These are phyloP conservation scores for Onygenales sp. DNA, from an alignment of 2,329 filamentous ascomycete genomes.

Conservation along the genomic window DNA sequence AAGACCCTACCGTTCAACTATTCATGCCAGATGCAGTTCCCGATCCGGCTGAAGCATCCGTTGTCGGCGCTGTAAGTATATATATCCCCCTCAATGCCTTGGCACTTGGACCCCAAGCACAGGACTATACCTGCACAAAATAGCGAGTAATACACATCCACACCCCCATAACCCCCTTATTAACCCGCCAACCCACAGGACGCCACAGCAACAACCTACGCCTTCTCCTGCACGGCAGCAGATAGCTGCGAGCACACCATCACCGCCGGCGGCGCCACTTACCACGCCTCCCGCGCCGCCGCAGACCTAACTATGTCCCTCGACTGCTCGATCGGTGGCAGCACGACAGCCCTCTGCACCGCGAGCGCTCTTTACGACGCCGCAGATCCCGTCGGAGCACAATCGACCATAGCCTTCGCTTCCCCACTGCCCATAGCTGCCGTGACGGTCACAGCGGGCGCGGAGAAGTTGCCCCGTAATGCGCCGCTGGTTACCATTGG, in stretches of 20 bases:
- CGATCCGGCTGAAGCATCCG: neutral
- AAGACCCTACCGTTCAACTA: neutral
- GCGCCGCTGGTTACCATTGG: neutral
- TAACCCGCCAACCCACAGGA: neutral
- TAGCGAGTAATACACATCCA: neutral
- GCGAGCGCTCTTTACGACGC: too few species aligned
- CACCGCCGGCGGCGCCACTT: neutral
- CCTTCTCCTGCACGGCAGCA: neutral
- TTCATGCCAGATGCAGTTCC: neutral
- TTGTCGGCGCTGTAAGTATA: neutral
- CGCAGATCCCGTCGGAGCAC: too few species aligned
- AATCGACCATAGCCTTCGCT: neutral
- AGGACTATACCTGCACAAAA: neutral
- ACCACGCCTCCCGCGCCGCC: neutral
- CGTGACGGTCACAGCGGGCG: conserved; percentile 8
- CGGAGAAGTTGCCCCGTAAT: conserved; percentile 4
- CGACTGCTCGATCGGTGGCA: neutral
- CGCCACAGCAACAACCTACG: neutral
- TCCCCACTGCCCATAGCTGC: neutral
- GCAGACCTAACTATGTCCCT: conserved; percentile 1
- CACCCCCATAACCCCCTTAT: neutral
- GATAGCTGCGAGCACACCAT: neutral
- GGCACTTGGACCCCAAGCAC: neutral
- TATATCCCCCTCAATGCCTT: neutral
- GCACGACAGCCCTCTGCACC: conserved; percentile 1